Percentiles rank a stretch among this genome's conserved stretches.
Conservation (phyloP, 2,329 filamentous ascomycete species). For the Fusarium dimerum region DNA sequence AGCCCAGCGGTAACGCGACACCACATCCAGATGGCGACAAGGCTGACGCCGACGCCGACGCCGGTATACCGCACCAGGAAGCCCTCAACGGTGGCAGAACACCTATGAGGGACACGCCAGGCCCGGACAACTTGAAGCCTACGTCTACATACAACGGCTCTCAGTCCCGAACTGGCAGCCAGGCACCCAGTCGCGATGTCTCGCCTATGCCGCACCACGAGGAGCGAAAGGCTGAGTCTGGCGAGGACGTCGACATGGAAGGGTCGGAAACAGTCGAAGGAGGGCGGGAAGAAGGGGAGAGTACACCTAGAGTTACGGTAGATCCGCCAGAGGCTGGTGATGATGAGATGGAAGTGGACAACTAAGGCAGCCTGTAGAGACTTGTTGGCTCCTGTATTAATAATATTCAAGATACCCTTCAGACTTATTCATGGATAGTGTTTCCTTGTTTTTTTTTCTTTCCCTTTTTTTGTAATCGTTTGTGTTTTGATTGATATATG, state of each 20-base stretch:
- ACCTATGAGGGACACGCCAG: conserved; percentile 33
- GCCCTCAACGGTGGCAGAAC: conserved; percentile 35
- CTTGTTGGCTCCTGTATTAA: conserved; percentile 10
- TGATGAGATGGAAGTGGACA: conserved; percentile 68
- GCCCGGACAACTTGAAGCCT: conserved; percentile 29
- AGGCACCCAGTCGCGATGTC: conserved; percentile 31
- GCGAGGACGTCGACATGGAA: conserved; percentile 62
- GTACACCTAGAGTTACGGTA: conserved; percentile 49
- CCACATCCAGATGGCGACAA: conserved; percentile 48
- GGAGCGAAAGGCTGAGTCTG: conserved; percentile 40
- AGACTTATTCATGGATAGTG: conserved; percentile 1
- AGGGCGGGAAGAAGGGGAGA: conserved; percentile 44
- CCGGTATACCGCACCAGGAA: conserved; percentile 28
- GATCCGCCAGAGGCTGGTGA: conserved; percentile 48
- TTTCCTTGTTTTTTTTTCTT: conserved; percentile 3
- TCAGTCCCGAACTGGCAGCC: conserved; percentile 27
- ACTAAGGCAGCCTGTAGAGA: conserved; percentile 25
- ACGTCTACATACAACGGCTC: conserved; percentile 17
- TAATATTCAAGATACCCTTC: conserved; percentile 30
- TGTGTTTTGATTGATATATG: background rate
- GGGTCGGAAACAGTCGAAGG: conserved; percentile 41
- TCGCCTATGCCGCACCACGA: conserved; percentile 32
- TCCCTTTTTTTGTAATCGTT: background rate
- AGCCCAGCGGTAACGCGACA: conserved; percentile 53
- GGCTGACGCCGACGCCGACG: conserved; percentile 31